Base-by-base conservation (phyloP, 495 filamentous ascomycete species). In the Glarea lozoyensis region DNA sequence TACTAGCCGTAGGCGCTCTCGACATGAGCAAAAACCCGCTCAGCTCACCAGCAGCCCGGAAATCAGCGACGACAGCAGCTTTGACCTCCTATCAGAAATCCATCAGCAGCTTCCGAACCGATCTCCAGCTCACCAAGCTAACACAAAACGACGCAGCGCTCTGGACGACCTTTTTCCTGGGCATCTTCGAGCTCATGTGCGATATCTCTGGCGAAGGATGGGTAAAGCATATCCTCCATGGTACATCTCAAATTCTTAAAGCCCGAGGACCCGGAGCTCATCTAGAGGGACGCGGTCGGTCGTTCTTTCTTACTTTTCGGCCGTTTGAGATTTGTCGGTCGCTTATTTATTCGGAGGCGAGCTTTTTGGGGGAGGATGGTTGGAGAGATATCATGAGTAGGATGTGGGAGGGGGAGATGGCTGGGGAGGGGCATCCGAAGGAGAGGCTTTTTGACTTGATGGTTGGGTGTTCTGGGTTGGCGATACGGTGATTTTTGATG, bases 181-280 rank as follows among this genome's bases (percentile, higher is more conserved):
- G 52, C 0, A 17, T 54, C 1, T 54, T 54, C 25, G 49, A 52
- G 46, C 43, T 54, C 3, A 50, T 54, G 46, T 48, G 37, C 18
- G 52, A 54, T 38, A n/a, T n/a, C 6, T 22, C 52, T 12, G 52
- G 52, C 12, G 47, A 50, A 9, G 52, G 52, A 13, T 54, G 41
- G 36, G 18, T 54, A 5, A 47, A 50, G 21, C 52, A 54, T 29
- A 29, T 54, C 22, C 33, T 54, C n/a, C 38, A 46, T 37, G 52
- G 52, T 0, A 54, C 52, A 10, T 54, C 52, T 0, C 39, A 29
- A 19, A 43, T 54, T 12, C 21, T 54, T 2, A 42, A 50, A 37
- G 27, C 47, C 18, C 43, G 33, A 10, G 43, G 46, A 5, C 52
- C 46, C 0, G 38, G 25, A 7, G 40, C 39, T 10, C 35, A 45